Base-by-base conservation (phyloP, 2,329 filamentous ascomycete species). In the Helminthosporium solani region DNA sequence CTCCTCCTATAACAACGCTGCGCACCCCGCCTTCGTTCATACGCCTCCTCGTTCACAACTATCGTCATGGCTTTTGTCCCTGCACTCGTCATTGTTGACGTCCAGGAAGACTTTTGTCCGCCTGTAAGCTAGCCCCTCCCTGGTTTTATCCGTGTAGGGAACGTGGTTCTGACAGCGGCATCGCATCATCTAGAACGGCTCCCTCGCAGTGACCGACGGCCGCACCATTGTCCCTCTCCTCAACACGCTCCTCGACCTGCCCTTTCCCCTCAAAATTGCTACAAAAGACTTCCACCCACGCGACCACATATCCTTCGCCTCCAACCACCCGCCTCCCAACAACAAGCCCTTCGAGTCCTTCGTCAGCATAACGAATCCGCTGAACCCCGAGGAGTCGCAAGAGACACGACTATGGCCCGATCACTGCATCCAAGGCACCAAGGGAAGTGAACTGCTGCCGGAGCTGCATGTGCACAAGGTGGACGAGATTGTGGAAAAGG, bases 51-150 rank as follows among this genome's bases (percentile, higher is more conserved):
- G n/a, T n/a, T n/a, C n/a, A n/a, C n/a, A 4, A 31, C 28, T 31
- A 15, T 35, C 37, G 52, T 11, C 16, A 66, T 66, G 63, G 28
- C 59, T 15, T 70, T 66, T 52, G 64, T 61, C 40, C 78, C 82
- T 35, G 83, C 83, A n/a, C 70, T 86, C 30, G 70, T 96, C 38
- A 79, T 96, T 9, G 86, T 96, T 42, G 91, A 96, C 70, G 79
- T 95, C 64, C 94, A 97, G 72, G 87, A 96, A 70, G 92, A 97
- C 74, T 97, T 96, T 70, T 95, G 90, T 70, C 88, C 88, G 48
- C 90, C 91, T 11, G 90, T 94, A 73, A 74, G 85, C 19, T 27
- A 14, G 19, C 15, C 18, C 8, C 2, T 16, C n/a, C n/a, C n/a
- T n/a, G n/a, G n/a, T n/a, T n/a, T n/a, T n/a, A n/a, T n/a, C n/a